These are phyloP conservation scores for Phylloporus sp. DNA, from an alignment of 768 basidiomycete species.

Conservation along the genomic window DNA sequence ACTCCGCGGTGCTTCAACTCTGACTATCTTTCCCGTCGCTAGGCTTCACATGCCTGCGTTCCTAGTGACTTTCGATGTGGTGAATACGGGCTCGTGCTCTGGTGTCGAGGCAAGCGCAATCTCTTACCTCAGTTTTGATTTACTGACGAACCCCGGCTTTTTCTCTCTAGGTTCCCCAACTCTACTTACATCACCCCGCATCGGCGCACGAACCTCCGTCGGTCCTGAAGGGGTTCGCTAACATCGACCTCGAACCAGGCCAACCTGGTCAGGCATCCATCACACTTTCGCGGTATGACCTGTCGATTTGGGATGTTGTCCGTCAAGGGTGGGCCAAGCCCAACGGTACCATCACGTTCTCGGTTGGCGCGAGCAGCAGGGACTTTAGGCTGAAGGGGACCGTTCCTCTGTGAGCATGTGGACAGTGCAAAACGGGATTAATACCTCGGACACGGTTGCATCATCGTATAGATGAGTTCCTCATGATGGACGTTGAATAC, in stretches of 20 bases:
- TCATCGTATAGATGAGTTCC: not conserved
- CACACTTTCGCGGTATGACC: conserved; percentile 61
- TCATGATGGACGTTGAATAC: not conserved
- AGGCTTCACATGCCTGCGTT: conserved; percentile 68
- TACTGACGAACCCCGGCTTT: not conserved
- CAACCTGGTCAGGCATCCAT: conserved; percentile 47
- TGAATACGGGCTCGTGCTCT: conserved; percentile 56
- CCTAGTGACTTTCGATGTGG: conserved; percentile 58
- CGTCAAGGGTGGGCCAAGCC: conserved; percentile 76
- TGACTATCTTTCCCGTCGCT: not conserved
- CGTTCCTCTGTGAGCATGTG: conserved; percentile 13
- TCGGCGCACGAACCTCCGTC: conserved; percentile 68
- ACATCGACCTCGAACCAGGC: conserved; percentile 48
- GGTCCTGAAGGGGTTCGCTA: conserved; percentile 65
- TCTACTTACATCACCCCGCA: conserved; percentile 67
- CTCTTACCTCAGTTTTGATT: not conserved
- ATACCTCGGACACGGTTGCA: not conserved
- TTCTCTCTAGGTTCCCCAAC: conserved; percentile 56
- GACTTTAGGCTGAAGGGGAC: conserved; percentile 52
- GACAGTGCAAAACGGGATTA: not conserved
- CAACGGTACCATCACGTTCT: conserved; percentile 55
- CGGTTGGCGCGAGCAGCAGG: conserved; percentile 67
- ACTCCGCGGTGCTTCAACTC: not conserved
- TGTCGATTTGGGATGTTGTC: conserved; percentile 73
- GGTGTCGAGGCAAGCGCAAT: conserved; percentile 59